A percentile compares a stretch with the other conserved stretches of the same genome.
Conservation (phyloP, 148 eudicot species). For the Camellia sinensis region DNA sequence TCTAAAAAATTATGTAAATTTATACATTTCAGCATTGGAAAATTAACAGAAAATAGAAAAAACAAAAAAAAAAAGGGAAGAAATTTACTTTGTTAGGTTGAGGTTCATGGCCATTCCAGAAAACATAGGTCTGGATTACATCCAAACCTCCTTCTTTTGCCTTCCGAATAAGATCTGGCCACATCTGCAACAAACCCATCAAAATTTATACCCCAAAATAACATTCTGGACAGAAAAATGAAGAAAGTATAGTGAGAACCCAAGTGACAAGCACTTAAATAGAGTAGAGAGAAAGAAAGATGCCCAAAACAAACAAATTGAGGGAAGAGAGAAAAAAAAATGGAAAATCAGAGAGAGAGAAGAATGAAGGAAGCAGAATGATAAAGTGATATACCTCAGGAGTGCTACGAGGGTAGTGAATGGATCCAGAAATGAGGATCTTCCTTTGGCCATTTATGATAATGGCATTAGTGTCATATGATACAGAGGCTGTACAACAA, state of each 20-base stretch:
- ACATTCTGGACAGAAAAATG: neutral
- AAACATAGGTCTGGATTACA: constrained; percentile 90
- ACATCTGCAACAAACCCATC: constrained; percentile 53
- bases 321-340: neutral
- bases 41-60: neutral
- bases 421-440: constrained; percentile 91
- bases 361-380: neutral
- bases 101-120: constrained; percentile 98
- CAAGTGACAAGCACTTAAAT: neutral
- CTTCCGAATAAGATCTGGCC: constrained; percentile 93
- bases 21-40: neutral
- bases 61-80: neutral
- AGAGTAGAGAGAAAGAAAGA: neutral
- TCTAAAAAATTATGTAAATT: neutral
- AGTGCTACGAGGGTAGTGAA: constrained; percentile 92
- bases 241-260: too few relatives aligned
- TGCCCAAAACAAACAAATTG: neutral
- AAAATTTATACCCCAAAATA: neutral
- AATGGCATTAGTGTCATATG: constrained; percentile 68
- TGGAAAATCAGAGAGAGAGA: neutral
- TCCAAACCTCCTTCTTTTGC: constrained; percentile 92
- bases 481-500: constrained; percentile 51
- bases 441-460: constrained; percentile 72
- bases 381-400: constrained; percentile 66
- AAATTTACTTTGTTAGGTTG: constrained; percentile 61